phyloP scores from a whole-genome alignment of 306 rosid species.

The Ochetophila trinervis region DNA sequence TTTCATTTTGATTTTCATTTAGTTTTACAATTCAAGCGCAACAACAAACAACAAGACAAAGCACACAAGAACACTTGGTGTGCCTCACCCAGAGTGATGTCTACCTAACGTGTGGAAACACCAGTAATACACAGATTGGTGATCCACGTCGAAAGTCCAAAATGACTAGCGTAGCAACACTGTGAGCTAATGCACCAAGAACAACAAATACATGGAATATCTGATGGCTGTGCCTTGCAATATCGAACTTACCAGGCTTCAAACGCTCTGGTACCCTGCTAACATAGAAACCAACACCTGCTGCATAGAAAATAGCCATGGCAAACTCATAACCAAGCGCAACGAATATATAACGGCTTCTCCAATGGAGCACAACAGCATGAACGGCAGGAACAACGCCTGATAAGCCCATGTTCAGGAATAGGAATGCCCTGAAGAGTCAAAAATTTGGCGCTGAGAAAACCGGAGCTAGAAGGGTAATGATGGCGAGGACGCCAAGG shows the following conservation, averaged over 20 bases:
- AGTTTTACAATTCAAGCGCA: slow-evolving; percentile 1
- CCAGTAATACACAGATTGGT: slow-evolving; percentile 44
- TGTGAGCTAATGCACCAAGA: slow-evolving; percentile 76
- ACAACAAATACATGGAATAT: slow-evolving; percentile 82
- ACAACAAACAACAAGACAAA: background rate
- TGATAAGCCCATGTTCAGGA: slow-evolving; percentile 86
- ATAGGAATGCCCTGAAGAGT: slow-evolving; percentile 55
- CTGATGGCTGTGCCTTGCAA: slow-evolving; percentile 97
- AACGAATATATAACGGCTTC: slow-evolving; percentile 35
- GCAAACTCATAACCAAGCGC: slow-evolving; percentile 65
- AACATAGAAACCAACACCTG: slow-evolving; percentile 67
- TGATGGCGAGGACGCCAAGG: slow-evolving; percentile 51
- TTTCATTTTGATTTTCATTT: background rate
- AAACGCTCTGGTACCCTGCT: slow-evolving; percentile 74
- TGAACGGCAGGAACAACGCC: slow-evolving; percentile 77
- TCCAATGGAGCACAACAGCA: slow-evolving; percentile 59
- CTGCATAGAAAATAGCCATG: slow-evolving; percentile 69
- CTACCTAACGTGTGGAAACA: background rate
- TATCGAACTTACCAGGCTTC: slow-evolving; percentile 86
- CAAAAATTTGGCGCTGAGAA: slow-evolving; percentile 62
- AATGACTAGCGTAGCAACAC: slow-evolving; percentile 55
- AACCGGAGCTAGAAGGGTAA: slow-evolving; percentile 66
- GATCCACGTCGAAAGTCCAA: slow-evolving; percentile 53
- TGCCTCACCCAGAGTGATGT: background rate
- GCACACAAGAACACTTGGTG: no score